These are phyloP conservation scores for Cercospora sesami DNA, from an alignment of 2,329 filamentous ascomycete genomes.

Conservation along the genomic window DNA sequence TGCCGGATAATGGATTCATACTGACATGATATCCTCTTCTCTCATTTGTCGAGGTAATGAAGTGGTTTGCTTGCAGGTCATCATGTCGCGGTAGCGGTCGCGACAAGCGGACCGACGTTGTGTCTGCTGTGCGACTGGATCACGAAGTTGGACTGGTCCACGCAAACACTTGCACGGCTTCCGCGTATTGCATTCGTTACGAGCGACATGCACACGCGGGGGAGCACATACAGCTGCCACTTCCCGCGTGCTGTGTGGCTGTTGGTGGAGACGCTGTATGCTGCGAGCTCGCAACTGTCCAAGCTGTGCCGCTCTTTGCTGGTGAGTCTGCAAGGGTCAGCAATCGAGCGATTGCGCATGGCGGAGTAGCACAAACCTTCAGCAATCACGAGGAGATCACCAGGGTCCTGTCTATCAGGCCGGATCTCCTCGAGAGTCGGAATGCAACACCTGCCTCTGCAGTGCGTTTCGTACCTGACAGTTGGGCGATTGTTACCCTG, in stretches of 20 bases:
- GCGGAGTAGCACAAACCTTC: conserved; percentile 8
- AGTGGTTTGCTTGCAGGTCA: conserved; percentile 9
- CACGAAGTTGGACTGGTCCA: background rate
- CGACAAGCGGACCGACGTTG: background rate
- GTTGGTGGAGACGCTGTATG: background rate
- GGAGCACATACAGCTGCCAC: conserved; percentile 14
- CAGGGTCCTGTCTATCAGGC: conserved; percentile 19
- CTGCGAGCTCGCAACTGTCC: conserved; percentile 3
- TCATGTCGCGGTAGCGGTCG: background rate
- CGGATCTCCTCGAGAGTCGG: conserved; percentile 25
- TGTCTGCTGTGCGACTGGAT: conserved; percentile 12
- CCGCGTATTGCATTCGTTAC: conserved; percentile 12
- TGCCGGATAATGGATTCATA: background rate
- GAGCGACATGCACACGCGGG: conserved; percentile 6
- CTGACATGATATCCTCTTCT: background rate
- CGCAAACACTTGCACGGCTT: background rate
- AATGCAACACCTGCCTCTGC: conserved; percentile 23
- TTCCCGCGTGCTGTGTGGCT: background rate
- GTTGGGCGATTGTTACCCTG: conserved; percentile 22
- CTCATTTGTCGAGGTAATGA: background rate
- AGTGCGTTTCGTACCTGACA: conserved; percentile 23
- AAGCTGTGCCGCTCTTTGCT: conserved; percentile 1
- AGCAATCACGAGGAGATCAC: conserved; percentile 12
- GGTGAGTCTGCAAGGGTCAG: conserved; percentile 2
- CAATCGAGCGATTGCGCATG: background rate